phyloP scores from a whole-genome alignment of 208 protist species.

The Strigomonas culicis region DNA sequence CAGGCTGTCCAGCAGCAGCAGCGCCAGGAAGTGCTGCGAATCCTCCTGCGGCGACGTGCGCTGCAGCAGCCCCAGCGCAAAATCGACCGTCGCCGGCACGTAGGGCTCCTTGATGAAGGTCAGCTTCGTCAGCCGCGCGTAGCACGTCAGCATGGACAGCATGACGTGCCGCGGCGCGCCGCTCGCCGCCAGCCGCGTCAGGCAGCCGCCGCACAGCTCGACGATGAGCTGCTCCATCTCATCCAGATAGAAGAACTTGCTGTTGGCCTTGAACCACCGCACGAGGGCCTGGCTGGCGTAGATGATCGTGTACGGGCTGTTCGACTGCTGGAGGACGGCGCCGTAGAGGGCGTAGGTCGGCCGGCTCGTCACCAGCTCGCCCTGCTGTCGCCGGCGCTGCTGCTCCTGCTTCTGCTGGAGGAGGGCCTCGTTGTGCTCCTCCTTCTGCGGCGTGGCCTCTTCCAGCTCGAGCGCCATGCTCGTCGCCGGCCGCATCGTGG shows the following conservation, averaged over 20 bases:
- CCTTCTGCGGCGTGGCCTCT: neutral
- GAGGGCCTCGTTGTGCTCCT: neutral
- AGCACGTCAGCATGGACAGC: constrained; percentile 40
- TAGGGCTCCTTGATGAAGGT: constrained; percentile 62
- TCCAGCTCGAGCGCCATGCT: neutral
- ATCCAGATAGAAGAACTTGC: constrained; percentile 39
- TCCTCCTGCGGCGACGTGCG: constrained; percentile 13
- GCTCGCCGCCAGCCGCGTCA: constrained; percentile 46
- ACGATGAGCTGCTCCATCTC: constrained; percentile 47
- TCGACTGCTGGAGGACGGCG: constrained; percentile 57
- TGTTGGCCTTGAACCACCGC: constrained; percentile 57
- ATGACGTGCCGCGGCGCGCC: constrained; percentile 67
- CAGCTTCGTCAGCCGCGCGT: constrained; percentile 67
- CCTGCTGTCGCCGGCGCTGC: neutral
- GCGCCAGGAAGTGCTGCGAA: neutral
- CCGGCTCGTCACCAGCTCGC: neutral
- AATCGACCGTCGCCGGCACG: constrained; percentile 39
- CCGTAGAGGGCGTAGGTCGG: constrained; percentile 18
- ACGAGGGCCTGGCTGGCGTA: constrained; percentile 72
- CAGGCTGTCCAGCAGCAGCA: constrained; percentile 13
- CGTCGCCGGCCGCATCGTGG: neutral
- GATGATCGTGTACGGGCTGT: constrained; percentile 72
- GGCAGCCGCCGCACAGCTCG: constrained; percentile 50
- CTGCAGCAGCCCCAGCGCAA: constrained; percentile 46
- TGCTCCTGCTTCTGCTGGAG: neutral